A percentile compares a stretch with the other conserved stretches of the same genome.
phyloP scores from a whole-genome alignment of 768 basidiomycete genomes.

The Hydnum rufescens region DNA sequence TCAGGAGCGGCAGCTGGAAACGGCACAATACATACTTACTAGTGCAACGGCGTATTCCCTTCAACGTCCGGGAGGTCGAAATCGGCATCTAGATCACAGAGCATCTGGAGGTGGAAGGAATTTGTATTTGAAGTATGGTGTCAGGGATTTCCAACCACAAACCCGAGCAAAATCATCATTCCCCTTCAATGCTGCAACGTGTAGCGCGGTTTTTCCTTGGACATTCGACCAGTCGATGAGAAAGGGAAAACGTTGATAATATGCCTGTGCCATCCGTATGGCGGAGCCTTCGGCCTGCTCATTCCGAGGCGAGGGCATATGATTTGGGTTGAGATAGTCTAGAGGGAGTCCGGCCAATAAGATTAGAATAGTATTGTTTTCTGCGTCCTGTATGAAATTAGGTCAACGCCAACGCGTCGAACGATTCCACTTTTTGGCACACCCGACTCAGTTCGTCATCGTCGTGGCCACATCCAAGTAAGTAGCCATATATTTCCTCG shows the following conservation, averaged over 20 bases:
- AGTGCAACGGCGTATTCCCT: slow-evolving; percentile 85
- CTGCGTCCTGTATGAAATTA: slow-evolving; percentile 43
- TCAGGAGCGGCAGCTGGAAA: slow-evolving; percentile 1
- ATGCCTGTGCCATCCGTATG: slow-evolving; percentile 70
- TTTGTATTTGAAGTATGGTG: background rate
- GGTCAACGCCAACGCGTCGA: background rate
- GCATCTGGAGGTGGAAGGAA: slow-evolving; percentile 37
- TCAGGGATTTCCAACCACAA: slow-evolving; percentile 15
- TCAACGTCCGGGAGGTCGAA: slow-evolving; percentile 75
- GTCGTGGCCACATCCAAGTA: slow-evolving; percentile 72
- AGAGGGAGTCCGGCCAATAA: slow-evolving; percentile 72
- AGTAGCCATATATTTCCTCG: slow-evolving; percentile 84
- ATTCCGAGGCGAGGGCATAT: slow-evolving; percentile 27
- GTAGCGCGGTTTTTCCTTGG: slow-evolving; percentile 77
- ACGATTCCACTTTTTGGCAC: slow-evolving; percentile 18
- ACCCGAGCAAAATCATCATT: slow-evolving; percentile 80
- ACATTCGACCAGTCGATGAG: slow-evolving; percentile 85
- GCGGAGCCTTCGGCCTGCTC: slow-evolving; percentile 51
- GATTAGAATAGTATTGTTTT: slow-evolving; percentile 86
- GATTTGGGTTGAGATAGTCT: slow-evolving; percentile 25
- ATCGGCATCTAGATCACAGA: slow-evolving; percentile 82
- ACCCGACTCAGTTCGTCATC: slow-evolving; percentile 85
- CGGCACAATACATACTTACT: slow-evolving; percentile 33
- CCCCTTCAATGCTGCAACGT: slow-evolving; percentile 72
- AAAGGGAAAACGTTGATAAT: slow-evolving; percentile 70